Base-by-base conservation (phyloP, 768 basidiomycete species). In the Hebeloma cylindrosporum region DNA sequence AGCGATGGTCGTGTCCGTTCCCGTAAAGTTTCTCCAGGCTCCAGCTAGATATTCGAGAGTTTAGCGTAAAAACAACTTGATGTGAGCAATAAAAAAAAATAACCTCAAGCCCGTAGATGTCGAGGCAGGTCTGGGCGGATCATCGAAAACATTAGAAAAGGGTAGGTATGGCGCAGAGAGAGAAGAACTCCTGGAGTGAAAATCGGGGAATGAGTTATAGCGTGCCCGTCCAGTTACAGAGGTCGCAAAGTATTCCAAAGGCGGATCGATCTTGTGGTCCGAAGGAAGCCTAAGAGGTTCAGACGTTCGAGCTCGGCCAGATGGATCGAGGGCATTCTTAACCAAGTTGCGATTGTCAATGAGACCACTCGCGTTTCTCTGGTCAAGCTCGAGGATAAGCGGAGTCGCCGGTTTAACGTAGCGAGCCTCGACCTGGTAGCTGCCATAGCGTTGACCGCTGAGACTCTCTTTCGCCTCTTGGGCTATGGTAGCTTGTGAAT, bases 391-490 rank as follows among this genome's bases (percentile, higher is more conserved):
- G 18, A 31, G 30, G 14, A 47, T 21, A 23, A 13, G 30, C 27
- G 52, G 44, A 5, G 46, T 41, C 18, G 51, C 39, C 11, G 53
- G 45, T 30, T 51, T 58, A 25, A 73, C 64, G 41, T 61, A 71
- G 34, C 63, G 61, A 31, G 57, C 64, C 51, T 65, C 61, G 25
- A 71, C 57, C 50, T 61, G 64, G 46, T 68, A 65, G 40, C 71
- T 73, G 9, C 75, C 77, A 57, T 88, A 89, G 30, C 68, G 60
- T 56, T 89, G 86, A 43, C 77, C 78, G 40, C 78, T 70, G 47
- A 89, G 70, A 27, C 71, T 64, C 13, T 77, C 76, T 48, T 74
- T 80, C 7, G 87, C 87, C 59, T 88, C 85, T 45, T 72, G 69
- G 27, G 87, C 84, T 48, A 77, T 70, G 26, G 68, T 64, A 31